These are phyloP conservation scores for Ophiocordyceps robertsii DNA, from an alignment of 2,329 filamentous ascomycete species.

Conservation along the genomic window DNA sequence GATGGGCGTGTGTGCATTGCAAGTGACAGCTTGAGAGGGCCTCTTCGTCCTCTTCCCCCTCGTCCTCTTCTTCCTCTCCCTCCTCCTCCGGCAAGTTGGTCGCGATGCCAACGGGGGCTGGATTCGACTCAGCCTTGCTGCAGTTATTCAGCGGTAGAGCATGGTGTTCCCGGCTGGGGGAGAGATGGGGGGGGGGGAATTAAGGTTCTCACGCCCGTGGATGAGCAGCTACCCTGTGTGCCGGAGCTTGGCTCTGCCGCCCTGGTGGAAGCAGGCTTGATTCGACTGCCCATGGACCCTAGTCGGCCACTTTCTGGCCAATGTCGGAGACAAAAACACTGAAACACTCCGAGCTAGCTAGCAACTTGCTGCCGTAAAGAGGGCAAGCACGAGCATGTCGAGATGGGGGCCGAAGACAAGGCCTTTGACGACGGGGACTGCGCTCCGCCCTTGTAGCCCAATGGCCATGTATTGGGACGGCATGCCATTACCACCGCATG, in stretches of 20 bases:
- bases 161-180: not conserved
- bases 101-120: not conserved
- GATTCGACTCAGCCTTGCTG: conserved; percentile 1
- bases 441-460: not conserved
- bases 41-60: not conserved
- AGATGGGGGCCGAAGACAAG: not conserved
- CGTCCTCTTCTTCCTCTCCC: not conserved
- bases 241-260: not conserved
- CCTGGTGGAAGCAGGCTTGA: not conserved
- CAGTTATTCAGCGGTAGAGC: not conserved
- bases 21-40: not conserved
- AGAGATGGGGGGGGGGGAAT: conserved; percentile 7
- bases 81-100: not conserved
- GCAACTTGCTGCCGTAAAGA: not conserved
- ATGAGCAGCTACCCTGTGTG: not conserved
- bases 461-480: not conserved
- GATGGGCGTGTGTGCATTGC: not conserved
- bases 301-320: not conserved
- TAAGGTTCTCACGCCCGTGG: conserved; percentile 14
- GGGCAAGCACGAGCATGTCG: not conserved
- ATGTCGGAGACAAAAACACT: not conserved
- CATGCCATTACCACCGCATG: not conserved
- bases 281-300: not conserved
- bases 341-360: not conserved
- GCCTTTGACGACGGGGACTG: too few relatives aligned